Evolutionary conservation across 805 yeast genomes (phyloP).

Genomic region (Candida montana): DNA sequence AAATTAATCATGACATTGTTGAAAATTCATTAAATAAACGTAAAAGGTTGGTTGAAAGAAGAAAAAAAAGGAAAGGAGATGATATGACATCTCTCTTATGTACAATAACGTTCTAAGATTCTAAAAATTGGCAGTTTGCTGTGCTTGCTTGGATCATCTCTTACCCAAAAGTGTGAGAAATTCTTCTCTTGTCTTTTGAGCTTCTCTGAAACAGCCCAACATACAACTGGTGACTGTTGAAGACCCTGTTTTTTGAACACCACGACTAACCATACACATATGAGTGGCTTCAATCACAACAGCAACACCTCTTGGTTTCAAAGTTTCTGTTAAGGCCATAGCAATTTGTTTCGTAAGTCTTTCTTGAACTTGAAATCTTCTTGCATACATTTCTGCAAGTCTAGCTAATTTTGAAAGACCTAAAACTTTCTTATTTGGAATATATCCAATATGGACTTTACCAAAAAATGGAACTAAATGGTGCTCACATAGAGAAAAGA

Average conservation of each 20-base stretch:
- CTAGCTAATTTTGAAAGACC: conserved; percentile 93
- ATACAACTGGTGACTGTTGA: conserved; percentile 92
- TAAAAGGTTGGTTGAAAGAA: not conserved
- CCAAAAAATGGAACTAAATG: conserved; percentile 97
- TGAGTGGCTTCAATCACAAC: conserved; percentile 97
- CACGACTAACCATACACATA: conserved; percentile 99
- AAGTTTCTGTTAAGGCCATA: conserved; percentile 85
- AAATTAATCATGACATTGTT: conserved; percentile 8
- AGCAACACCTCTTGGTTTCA: conserved; percentile 95
- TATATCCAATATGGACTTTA: conserved; percentile 95
- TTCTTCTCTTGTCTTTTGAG: conserved; percentile 95
- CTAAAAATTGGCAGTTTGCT: not conserved
- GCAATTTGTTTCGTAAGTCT: conserved; percentile 96
- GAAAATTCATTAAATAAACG: conserved; percentile 1
- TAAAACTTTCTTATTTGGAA: conserved; percentile 87
- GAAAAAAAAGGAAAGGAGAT: not conserved
- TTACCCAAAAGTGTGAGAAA: conserved; percentile 77
- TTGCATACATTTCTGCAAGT: conserved; percentile 92
- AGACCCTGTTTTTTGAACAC: conserved; percentile 93
- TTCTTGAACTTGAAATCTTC: conserved; percentile 97
- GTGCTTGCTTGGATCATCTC: conserved; percentile 25
- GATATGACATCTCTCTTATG: not conserved
- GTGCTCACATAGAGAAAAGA: conserved; percentile 92
- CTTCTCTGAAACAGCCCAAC: conserved; percentile 92
- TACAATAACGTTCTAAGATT: too few relatives aligned